Base-by-base conservation (phyloP, 805 yeast species). In the Ogataea chonburiensis region DNA sequence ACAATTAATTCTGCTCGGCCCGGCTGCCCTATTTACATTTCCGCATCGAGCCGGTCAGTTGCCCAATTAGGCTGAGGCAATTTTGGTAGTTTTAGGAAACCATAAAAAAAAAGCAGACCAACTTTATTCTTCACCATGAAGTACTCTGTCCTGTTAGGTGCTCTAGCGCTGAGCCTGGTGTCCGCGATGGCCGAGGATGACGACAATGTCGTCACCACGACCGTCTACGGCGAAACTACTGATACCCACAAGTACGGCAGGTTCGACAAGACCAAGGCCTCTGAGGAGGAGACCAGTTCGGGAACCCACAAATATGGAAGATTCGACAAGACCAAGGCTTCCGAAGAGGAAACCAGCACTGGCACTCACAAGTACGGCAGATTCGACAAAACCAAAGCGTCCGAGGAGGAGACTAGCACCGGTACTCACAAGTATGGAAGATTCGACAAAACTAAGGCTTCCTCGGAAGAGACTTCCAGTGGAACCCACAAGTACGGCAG, bases 401-500 rank as follows among this genome's bases (percentile, higher is more conserved):
- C 61, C 24, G 48, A 60, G 7, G 34, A 50, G 12, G 43, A 60
- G n/a, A 45, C 71, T 5, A 53, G 44, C 22, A 47, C 50, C 54
- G 61, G 64, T 23, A 70, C 75, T 37, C 75, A 69, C 61, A 63
- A 55, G 42, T 57, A 60, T 46, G 79, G 79, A 37, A 63, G 67
- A 53, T 74, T 73, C 47, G 66, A 74, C 65, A 70, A 73, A 60
- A 72, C 77, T 38, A 49, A 56, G 48, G 39, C 42, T 11, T 42
- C 62, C 2, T 39, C 58, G 30, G 43, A 56, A 12, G 42, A 73
- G 3, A 41, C 64, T 12, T 45, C 61, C 11, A 60, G 73, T 40
- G 68, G 71, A 41, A 76, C 82, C 31, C 79, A 78, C 66, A 70
- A 60, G 47, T 66, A 66, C 45, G 85, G 85, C 47, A 69, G 67